Evolutionary conservation across 345 rosid species (phyloP).

Genomic region (Aquilaria malaccensis): DNA sequence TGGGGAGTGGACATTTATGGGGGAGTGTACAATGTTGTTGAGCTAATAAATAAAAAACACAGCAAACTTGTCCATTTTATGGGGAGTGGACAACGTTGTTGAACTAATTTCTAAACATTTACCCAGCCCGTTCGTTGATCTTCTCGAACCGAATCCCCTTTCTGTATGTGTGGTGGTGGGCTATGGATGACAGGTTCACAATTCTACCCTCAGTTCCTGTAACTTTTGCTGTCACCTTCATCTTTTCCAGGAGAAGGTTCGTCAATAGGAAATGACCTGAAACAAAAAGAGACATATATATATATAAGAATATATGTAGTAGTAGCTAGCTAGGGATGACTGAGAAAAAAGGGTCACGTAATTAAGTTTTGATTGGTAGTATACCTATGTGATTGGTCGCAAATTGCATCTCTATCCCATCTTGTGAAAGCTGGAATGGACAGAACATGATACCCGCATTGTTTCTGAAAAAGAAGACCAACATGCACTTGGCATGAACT

Average conservation of each 20-base stretch:
- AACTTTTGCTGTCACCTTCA: conserved; percentile 52
- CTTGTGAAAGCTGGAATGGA: conserved; percentile 55
- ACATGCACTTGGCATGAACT: no score
- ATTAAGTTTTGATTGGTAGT: no score
- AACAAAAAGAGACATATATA: background rate
- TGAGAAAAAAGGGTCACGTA: background rate
- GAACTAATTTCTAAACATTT: background rate
- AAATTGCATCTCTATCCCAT: conserved; percentile 58
- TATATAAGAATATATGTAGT: no score
- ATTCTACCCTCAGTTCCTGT: conserved; percentile 76
- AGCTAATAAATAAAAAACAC: no score
- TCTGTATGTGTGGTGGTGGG: conserved; percentile 57
- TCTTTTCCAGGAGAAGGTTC: conserved; percentile 69
- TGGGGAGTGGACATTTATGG: background rate
- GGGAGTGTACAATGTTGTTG: no score
- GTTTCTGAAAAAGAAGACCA: conserved; percentile 32
- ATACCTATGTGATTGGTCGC: conserved; percentile 65
- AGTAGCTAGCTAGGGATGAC: background rate
- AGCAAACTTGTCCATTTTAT: background rate
- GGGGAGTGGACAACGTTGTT: background rate
- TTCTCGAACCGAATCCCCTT: conserved; percentile 53
- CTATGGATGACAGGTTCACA: conserved; percentile 81
- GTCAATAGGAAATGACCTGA: conserved; percentile 91
- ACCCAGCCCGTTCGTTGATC: conserved; percentile 48
- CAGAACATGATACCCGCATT: conserved; percentile 82